phyloP scores from a whole-genome alignment of 345 rosid genomes.

The Arabidopsis suecica region DNA sequence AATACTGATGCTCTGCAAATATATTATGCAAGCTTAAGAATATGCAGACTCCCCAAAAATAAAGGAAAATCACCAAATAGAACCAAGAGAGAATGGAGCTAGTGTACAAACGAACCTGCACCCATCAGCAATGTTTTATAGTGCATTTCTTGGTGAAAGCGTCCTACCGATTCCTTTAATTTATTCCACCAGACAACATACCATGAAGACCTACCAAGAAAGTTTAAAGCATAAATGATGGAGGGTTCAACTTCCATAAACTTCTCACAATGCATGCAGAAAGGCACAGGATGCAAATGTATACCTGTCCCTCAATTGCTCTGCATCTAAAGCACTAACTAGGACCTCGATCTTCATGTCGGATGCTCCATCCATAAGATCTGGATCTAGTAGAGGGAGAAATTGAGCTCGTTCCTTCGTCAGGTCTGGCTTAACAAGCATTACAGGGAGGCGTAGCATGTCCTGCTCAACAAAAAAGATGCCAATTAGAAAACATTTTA shows the following conservation, averaged over 20 bases:
- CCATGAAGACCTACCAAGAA: slow-evolving; percentile 63
- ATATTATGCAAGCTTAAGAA: slow-evolving; percentile 31
- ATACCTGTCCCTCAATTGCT: slow-evolving; percentile 60
- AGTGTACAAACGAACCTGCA: slow-evolving; percentile 52
- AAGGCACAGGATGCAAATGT: slow-evolving; percentile 28
- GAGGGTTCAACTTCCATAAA: slow-evolving; percentile 25
- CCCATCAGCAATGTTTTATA: slow-evolving; percentile 43
- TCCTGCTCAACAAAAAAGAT: slow-evolving; percentile 57
- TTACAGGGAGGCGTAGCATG: slow-evolving; percentile 68
- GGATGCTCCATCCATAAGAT: slow-evolving; percentile 46
- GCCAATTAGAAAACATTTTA: slow-evolving; percentile 17
- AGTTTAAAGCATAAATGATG: slow-evolving; percentile 23
- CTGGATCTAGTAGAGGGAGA: slow-evolving; percentile 50
- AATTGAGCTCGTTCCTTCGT: slow-evolving; percentile 49
- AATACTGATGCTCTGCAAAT: slow-evolving; percentile 52
- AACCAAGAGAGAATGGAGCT: slow-evolving; percentile 23
- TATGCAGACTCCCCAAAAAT: slow-evolving; percentile 2
- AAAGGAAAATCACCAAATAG: not conserved
- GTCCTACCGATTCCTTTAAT: slow-evolving; percentile 45
- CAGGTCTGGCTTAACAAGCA: slow-evolving; percentile 63
- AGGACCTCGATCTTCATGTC: slow-evolving; percentile 47
- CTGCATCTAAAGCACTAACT: slow-evolving; percentile 49
- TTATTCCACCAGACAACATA: slow-evolving; percentile 59
- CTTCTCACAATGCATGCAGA: slow-evolving; percentile 16
- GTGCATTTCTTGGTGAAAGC: slow-evolving; percentile 46